Conservation (phyloP, 306 rosid species). For the Echinosophora koreensis region DNA sequence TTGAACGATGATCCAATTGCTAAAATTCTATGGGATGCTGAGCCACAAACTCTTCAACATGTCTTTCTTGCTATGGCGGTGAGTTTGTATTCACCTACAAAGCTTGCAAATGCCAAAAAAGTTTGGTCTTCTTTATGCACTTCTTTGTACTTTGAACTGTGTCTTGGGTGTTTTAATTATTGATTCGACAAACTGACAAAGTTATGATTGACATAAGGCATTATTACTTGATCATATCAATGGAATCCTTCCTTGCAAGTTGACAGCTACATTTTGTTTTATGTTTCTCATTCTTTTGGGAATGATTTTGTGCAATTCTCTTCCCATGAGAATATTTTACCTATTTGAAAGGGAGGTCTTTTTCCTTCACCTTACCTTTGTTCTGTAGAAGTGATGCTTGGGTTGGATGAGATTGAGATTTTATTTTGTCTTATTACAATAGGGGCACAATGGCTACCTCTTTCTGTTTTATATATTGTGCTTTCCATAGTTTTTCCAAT, state of each 20-base stretch:
- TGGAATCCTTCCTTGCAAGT: slow-evolving; percentile 39
- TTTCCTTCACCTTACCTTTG: slow-evolving; percentile 32
- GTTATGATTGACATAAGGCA: slow-evolving; percentile 36
- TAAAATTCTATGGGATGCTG: slow-evolving; percentile 66
- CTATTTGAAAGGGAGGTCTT: slow-evolving; percentile 32
- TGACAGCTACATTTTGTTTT: slow-evolving; percentile 25
- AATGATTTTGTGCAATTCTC: slow-evolving; percentile 36
- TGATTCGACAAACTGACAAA: slow-evolving; percentile 31
- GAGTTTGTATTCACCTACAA: slow-evolving; percentile 53
- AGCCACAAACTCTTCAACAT: slow-evolving; percentile 66
- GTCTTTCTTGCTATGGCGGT: slow-evolving; percentile 89
- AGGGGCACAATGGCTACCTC: slow-evolving; percentile 6
- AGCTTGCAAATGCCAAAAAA: slow-evolving; percentile 35
- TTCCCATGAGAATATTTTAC: slow-evolving; percentile 19
- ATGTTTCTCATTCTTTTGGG: slow-evolving; percentile 28
- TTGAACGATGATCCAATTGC: slow-evolving; percentile 80
- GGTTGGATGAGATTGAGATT: slow-evolving; percentile 34
- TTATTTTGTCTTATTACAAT: slow-evolving; percentile 25
- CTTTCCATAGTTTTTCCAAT: slow-evolving; percentile 19
- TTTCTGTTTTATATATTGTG: slow-evolving; percentile 32
- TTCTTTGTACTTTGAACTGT: slow-evolving; percentile 17
- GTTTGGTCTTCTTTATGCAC: slow-evolving; percentile 36
- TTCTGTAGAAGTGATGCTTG: slow-evolving; percentile 40
- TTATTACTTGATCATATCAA: slow-evolving; percentile 34
- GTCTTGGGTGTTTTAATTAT: slow-evolving; percentile 36